A percentile compares a stretch with the other conserved stretches of the same genome.
phyloP scores from a whole-genome alignment of 2,329 filamentous ascomycete genomes.

The Neofusicoccum parvum region DNA sequence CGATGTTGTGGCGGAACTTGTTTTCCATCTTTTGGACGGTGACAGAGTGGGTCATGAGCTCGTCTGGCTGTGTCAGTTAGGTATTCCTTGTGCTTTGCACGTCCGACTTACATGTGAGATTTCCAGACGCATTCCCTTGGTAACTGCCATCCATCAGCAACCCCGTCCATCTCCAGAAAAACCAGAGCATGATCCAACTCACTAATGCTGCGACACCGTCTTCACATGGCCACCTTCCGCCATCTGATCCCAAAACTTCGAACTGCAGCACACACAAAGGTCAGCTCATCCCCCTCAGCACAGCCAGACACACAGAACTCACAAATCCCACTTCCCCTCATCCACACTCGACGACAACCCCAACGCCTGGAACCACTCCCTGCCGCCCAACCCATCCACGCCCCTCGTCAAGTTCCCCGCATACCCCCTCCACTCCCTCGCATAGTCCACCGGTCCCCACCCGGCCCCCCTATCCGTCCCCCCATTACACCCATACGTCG shows the following conservation, averaged over 20 bases:
- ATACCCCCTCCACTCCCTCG: background rate
- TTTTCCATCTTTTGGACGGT: background rate
- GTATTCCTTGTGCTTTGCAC: too few relatives aligned
- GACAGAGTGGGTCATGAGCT: background rate
- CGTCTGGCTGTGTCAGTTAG: background rate
- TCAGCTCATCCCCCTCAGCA: background rate
- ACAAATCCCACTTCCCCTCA: background rate
- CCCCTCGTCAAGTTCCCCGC: background rate
- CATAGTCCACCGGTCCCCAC: background rate
- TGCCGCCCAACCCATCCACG: background rate
- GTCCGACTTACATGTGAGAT: background rate
- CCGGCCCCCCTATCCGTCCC: background rate
- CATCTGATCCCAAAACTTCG: background rate
- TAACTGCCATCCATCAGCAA: background rate
- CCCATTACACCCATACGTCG: background rate
- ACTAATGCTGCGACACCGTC: slow-evolving; percentile 4
- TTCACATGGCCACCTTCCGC: background rate
- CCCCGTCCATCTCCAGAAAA: background rate
- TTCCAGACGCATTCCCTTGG: background rate
- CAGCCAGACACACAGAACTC: background rate
- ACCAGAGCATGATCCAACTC: background rate
- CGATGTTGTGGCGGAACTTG: background rate
- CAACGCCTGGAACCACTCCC: background rate
- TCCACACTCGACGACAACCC: background rate
- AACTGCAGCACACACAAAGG: background rate